These are phyloP conservation scores for Neurospora africana DNA, from an alignment of 495 filamentous ascomycete genomes.

Conservation along the genomic window DNA sequence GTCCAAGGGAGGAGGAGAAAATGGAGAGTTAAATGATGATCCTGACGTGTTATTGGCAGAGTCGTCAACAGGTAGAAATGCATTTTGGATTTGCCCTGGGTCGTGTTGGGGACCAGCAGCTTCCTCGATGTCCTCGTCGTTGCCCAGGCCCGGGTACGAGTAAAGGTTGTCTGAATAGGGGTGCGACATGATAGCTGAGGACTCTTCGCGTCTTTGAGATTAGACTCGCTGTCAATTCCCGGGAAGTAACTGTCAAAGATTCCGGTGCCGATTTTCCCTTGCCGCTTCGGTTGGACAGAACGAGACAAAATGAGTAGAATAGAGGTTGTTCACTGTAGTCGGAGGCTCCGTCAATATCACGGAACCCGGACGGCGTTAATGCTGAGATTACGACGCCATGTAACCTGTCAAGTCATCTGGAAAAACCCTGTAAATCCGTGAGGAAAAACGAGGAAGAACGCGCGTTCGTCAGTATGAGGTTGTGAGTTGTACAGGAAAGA, in stretches of 20 bases:
- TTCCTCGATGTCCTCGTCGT: constrained; percentile 22
- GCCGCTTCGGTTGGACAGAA: neutral
- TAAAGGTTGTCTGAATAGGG: constrained; percentile 38
- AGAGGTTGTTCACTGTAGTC: neutral
- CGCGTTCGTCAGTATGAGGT: neutral
- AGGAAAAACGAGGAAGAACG: neutral
- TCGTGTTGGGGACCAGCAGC: neutral
- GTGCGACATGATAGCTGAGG: neutral
- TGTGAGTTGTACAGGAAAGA: neutral
- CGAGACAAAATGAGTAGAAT: neutral
- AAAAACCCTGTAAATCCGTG: neutral
- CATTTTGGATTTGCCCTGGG: neutral
- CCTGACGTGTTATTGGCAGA: neutral
- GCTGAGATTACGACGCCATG: neutral
- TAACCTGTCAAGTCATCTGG: neutral
- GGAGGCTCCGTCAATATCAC: neutral
- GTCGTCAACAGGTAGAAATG: neutral
- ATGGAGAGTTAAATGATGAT: neutral
- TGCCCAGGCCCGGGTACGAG: constrained; percentile 25
- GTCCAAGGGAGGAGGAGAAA: neutral
- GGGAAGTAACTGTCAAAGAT: neutral
- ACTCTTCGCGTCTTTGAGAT: neutral
- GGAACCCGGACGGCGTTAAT: neutral
- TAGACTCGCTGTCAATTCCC: neutral
- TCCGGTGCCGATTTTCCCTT: neutral